Base-by-base conservation (phyloP, 2,329 filamentous ascomycete species). In the Talaromyces sp. region DNA sequence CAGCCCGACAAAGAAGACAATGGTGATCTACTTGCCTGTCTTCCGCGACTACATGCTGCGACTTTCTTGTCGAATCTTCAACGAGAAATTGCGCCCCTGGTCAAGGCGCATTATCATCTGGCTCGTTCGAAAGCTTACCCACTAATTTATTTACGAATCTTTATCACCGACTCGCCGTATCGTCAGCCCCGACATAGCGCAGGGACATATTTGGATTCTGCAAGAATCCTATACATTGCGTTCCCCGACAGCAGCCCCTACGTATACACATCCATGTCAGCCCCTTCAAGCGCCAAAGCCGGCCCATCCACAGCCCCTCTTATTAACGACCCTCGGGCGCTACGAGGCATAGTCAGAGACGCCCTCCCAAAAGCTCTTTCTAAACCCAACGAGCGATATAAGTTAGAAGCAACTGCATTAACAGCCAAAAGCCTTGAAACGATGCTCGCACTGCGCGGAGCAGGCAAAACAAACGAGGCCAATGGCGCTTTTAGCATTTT, bases 321-420 rank as follows among this genome's bases (percentile, higher is more conserved):
- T 9, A 45, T 37, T 31, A 65, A 31, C 24, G 88, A 91, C 66
- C 81, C 83, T 4, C 85, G 85, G 59, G 90, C 87, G 69, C 78
- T 95, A 31, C 86, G 89, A 63, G 87, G 85, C 45, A 81, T 95
- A 3, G 86, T 96, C 4, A 82, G 93, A 35, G 88, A 93, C 67
- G 90, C 91, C 1, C 88, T 97, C 8, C 91, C 92, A 0, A 93
- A 92, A 71, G 92, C 92, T 0, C 83, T 96, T 13, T 95, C 91
- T 0, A 84, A 88, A 14, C 90, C 91, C 0, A 85, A 89, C 35
- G 85, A 89, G 67, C 84, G 92, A 35, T 94, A 91, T 69, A 84
- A 87, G 0, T 79, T 97, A 0, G 85, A 87, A 67, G 77, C 85
- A 5, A 91, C 90, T 1, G 87, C 84, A 58, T 81, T 96, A 22